Conservation (phyloP, 2,329 filamentous ascomycete genomes). For the Talaromyces amestolkiae region DNA sequence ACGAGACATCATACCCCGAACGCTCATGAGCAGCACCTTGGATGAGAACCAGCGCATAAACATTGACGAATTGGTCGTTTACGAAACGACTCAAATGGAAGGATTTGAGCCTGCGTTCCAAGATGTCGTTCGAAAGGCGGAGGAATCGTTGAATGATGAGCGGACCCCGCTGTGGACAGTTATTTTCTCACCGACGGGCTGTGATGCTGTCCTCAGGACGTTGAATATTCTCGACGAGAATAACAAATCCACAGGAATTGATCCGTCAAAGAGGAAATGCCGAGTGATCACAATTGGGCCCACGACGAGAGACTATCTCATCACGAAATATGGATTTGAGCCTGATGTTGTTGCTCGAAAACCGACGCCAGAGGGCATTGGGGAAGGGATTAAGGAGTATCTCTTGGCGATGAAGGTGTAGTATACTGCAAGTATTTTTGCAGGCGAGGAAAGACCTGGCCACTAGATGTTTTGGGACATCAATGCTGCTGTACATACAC, state of each 20-base stretch:
- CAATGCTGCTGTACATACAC: not conserved
- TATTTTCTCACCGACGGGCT: constrained; percentile 61
- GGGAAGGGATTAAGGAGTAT: constrained; percentile 62
- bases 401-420: constrained; percentile 25
- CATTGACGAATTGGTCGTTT: constrained; percentile 79
- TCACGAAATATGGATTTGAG: constrained; percentile 41
- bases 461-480: not conserved
- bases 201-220: constrained; percentile 58
- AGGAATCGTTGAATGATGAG: not conserved
- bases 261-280: constrained; percentile 27
- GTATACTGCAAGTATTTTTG: not conserved
- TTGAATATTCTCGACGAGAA: constrained; percentile 43
- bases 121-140: constrained; percentile 46
- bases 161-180: constrained; percentile 38
- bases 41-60: constrained; percentile 53
- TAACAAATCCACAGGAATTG: constrained; percentile 7
- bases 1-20: constrained; percentile 84
- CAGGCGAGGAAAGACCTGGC: too few species aligned
- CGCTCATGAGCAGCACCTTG: constrained; percentile 61
- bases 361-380: constrained; percentile 78
- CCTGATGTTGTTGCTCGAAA: constrained; percentile 66
- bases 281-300: constrained; percentile 87
- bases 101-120: constrained; percentile 70
- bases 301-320: constrained; percentile 77
- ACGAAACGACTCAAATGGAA: constrained; percentile 79